Conservation (phyloP, 2,329 filamentous ascomycete genomes). For the Paecilomyces dactylethromorphus region DNA sequence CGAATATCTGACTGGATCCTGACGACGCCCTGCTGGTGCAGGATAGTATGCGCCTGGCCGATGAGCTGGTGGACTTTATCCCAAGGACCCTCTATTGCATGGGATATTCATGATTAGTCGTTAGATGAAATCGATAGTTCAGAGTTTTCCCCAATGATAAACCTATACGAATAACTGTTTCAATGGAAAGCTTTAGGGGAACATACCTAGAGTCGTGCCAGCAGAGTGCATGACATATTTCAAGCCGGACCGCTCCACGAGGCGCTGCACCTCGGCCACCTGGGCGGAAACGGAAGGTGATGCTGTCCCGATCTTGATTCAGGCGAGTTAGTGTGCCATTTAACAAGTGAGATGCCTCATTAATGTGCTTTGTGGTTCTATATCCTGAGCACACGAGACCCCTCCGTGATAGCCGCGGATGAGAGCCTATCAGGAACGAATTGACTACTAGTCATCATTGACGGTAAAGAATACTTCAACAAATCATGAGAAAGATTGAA, state of each 20-base stretch:
- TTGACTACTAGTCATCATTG: background rate
- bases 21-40: constrained; percentile 70
- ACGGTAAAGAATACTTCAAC: background rate
- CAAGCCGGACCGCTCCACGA: constrained; percentile 74
- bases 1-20: constrained; percentile 86
- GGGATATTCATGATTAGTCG: constrained; percentile 4
- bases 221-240: constrained; percentile 88
- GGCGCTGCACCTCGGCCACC: constrained; percentile 79
- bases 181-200: background rate
- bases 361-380: background rate
- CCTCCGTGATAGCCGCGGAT: background rate
- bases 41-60: constrained; percentile 74
- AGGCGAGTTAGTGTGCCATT: background rate
- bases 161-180: background rate
- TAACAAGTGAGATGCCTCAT: background rate
- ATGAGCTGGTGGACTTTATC: constrained; percentile 78
- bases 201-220: constrained; percentile 82
- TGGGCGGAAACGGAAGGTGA: constrained; percentile 71
- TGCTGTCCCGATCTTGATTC: constrained; percentile 68
- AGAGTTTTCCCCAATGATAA: background rate
- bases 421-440: background rate
- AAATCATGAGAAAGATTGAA: background rate
- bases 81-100: constrained; percentile 72
- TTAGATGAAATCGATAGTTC: background rate
- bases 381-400: background rate